These are phyloP conservation scores for Antitrichia curtipendula DNA, from an alignment of 225 moss, liverwort and hornwort genomes.

Conservation along the genomic window DNA sequence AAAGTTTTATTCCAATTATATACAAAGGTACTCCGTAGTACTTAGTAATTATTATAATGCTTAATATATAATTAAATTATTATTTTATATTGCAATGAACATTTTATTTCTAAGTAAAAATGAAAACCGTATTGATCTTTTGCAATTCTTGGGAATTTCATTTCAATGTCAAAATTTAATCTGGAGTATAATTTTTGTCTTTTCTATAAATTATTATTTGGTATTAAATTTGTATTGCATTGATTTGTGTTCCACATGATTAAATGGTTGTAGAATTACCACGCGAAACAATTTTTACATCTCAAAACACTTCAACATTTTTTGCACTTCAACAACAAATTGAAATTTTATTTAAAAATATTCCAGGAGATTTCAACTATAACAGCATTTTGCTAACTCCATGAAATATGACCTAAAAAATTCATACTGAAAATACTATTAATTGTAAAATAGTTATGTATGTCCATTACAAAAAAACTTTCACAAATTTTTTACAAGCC, in stretches of 20 bases:
- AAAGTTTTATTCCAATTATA: not conserved
- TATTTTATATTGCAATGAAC: not conserved
- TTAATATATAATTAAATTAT: not conserved
- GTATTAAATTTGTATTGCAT: not conserved
- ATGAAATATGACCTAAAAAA: not conserved
- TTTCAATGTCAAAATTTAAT: not conserved
- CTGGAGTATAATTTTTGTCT: not conserved
- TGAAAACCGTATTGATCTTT: not conserved
- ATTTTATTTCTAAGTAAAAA: not conserved
- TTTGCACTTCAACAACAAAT: not conserved
- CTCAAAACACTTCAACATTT: no score
- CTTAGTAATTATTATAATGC: not conserved
- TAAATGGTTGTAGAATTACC: not conserved
- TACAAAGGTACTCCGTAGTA: not conserved
- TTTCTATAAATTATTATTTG: not conserved
- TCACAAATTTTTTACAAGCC: not conserved
- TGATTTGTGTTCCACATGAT: not conserved
- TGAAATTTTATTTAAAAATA: not conserved
- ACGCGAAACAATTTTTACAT: not conserved
- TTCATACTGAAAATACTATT: not conserved
- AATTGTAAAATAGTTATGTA: no score
- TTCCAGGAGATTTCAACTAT: not conserved
- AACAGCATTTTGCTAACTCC: not conserved
- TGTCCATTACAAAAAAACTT: not conserved
- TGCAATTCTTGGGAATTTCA: not conserved